These are phyloP conservation scores for Sphaerulina vaccinii DNA, from an alignment of 2,329 filamentous ascomycete genomes.

Conservation along the genomic window DNA sequence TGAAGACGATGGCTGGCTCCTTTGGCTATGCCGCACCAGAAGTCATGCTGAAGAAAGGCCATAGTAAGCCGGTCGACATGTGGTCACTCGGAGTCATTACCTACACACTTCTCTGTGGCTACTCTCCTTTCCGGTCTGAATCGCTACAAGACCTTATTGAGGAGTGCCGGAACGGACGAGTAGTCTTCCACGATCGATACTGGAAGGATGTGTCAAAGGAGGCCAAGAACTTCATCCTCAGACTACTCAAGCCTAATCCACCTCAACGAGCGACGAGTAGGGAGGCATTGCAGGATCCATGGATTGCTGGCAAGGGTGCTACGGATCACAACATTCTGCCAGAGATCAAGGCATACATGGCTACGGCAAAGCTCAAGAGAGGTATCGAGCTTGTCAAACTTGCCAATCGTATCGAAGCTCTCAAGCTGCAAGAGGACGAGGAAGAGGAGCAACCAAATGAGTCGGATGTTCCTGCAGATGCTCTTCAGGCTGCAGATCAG, in stretches of 20 bases:
- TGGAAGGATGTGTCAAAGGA: slow-evolving; percentile 97
- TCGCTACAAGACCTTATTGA: slow-evolving; percentile 90
- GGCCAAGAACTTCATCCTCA: slow-evolving; percentile 89
- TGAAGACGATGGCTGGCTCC: slow-evolving; percentile 97
- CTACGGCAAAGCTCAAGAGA: slow-evolving; percentile 83
- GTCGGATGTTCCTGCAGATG: slow-evolving; percentile 62
- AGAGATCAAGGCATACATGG: slow-evolving; percentile 92
- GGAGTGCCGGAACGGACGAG: slow-evolving; percentile 78
- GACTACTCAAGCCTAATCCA: slow-evolving; percentile 75
- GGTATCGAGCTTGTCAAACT: slow-evolving; percentile 97
- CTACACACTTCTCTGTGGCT: slow-evolving; percentile 95
- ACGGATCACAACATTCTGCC: slow-evolving; percentile 96
- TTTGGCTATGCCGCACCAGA: slow-evolving; percentile 98
- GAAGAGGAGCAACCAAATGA: slow-evolving; percentile 64
- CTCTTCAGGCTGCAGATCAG: slow-evolving; percentile 56
- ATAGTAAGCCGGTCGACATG: slow-evolving; percentile 98
- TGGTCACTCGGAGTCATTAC: slow-evolving; percentile 99
- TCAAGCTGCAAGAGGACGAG: slow-evolving; percentile 91
- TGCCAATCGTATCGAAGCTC: slow-evolving; percentile 87
- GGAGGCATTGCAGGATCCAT: slow-evolving; percentile 45
- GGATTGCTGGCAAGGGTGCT: slow-evolving; percentile 88
- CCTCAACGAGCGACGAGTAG: slow-evolving; percentile 70
- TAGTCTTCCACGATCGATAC: slow-evolving; percentile 96
- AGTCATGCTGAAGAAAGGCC: slow-evolving; percentile 96
- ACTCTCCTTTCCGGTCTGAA: slow-evolving; percentile 96